A percentile compares a stretch with the other conserved stretches of the same genome.
Conservation (phyloP, 1,284 basidiomycete genomes). For the Pseudozyma sp. region DNA sequence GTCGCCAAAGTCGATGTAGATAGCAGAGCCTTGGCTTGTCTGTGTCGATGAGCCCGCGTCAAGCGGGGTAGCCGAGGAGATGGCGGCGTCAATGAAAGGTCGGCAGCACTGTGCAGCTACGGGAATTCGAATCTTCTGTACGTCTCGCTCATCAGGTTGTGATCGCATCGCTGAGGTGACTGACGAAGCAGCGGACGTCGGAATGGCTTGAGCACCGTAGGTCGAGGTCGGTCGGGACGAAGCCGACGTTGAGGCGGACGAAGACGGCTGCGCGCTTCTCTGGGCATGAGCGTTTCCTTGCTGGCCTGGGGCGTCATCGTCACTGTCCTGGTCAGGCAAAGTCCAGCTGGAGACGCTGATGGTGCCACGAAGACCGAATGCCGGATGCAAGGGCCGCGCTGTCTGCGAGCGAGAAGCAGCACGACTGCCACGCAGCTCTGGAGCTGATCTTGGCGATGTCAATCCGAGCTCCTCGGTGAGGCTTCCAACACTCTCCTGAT, state of each 20-base stretch:
- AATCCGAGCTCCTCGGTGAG: conserved; percentile 29
- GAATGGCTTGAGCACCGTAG: conserved; percentile 39
- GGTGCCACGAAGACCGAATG: conserved; percentile 46
- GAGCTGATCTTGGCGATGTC: conserved; percentile 46
- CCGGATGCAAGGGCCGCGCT: conserved; percentile 28
- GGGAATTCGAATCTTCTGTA: conserved; percentile 49
- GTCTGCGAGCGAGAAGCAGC: conserved; percentile 19
- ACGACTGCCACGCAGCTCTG: conserved; percentile 26
- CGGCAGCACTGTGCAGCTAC: conserved; percentile 52
- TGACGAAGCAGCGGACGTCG: conserved; percentile 42
- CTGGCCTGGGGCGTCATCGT: conserved; percentile 14
- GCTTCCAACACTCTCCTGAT: conserved; percentile 28
- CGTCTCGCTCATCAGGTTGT: conserved; percentile 36
- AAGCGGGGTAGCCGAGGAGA: conserved; percentile 10
- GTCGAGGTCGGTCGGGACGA: conserved; percentile 51
- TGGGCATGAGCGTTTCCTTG: conserved; percentile 5
- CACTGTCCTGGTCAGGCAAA: conserved; percentile 17
- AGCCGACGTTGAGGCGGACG: conserved; percentile 23
- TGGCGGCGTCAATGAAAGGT: conserved; percentile 44
- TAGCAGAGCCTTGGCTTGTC: conserved; percentile 32
- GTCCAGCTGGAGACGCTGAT: conserved; percentile 49
- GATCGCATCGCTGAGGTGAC: conserved; percentile 28
- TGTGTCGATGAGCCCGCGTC: conserved; percentile 22
- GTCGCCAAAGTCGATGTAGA: conserved; percentile 66
- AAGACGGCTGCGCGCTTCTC: conserved; percentile 28